phyloP scores from a whole-genome alignment of 257 asterid genomes.

The Solanum ahanhuiri region DNA sequence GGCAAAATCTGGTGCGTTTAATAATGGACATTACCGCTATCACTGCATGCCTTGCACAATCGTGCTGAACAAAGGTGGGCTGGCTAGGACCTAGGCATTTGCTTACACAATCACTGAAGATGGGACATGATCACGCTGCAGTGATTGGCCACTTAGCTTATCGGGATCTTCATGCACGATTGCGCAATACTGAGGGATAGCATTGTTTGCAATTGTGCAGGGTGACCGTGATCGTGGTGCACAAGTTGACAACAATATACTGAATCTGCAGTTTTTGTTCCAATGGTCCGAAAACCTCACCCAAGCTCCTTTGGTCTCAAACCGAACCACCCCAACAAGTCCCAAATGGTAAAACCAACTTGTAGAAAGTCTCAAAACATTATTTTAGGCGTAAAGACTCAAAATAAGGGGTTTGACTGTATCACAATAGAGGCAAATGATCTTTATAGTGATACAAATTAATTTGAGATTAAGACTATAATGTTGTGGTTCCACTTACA shows the following conservation, averaged over 20 bases:
- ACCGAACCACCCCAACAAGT: neutral
- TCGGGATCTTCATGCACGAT: neutral
- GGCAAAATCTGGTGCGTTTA: neutral
- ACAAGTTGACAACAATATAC: neutral
- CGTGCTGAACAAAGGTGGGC: neutral
- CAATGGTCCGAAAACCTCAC: neutral
- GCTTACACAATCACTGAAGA: neutral
- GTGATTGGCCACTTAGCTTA: neutral
- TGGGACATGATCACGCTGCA: neutral
- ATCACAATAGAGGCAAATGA: neutral
- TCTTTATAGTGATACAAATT: neutral
- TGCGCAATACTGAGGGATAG: neutral
- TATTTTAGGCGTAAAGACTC: neutral
- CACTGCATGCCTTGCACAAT: neutral
- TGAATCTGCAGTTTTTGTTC: neutral
- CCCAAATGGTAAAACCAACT: neutral
- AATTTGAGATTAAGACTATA: neutral
- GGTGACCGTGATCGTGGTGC: neutral
- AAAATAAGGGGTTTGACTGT: neutral
- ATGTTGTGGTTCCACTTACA: neutral
- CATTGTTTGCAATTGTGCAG: neutral
- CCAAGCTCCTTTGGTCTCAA: neutral
- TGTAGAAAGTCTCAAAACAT: neutral
- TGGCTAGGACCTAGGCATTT: neutral
- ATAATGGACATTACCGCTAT: neutral